Conservation (phyloP, 2,329 filamentous ascomycete species). For the Fusarium miscanthi region DNA sequence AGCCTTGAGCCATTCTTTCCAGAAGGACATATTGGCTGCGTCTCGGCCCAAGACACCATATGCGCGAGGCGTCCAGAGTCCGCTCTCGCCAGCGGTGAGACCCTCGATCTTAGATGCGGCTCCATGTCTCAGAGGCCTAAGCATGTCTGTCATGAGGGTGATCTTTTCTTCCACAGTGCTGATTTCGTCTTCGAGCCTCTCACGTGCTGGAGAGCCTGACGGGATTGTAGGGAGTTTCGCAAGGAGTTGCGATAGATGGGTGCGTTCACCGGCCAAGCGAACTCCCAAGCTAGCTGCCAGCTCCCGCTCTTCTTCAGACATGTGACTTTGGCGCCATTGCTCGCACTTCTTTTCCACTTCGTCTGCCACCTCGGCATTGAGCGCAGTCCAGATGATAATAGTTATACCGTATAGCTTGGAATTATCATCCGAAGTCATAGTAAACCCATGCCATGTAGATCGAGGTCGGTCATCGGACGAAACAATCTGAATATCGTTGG, state of each 20-base stretch:
- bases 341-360: constrained; percentile 86
- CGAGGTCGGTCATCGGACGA: constrained; percentile 93
- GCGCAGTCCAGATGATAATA: constrained; percentile 90
- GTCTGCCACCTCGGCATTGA: constrained; percentile 84
- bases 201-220: constrained; percentile 84
- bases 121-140: constrained; percentile 90
- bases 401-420: constrained; percentile 93
- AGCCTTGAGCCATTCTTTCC: constrained; percentile 98
- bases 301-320: constrained; percentile 91
- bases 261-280: constrained; percentile 85
- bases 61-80: constrained; percentile 93
- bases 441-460: constrained; percentile 99
- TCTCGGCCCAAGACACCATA: constrained; percentile 94
- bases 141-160: constrained; percentile 92
- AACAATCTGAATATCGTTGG: constrained; percentile 96
- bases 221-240: constrained; percentile 82
- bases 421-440: constrained; percentile 94
- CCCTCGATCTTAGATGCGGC: constrained; percentile 98
- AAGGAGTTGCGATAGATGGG: constrained; percentile 88
- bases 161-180: constrained; percentile 98
- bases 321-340: constrained; percentile 84
- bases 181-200: constrained; percentile 91
- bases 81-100: constrained; percentile 92
- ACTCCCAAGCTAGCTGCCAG: constrained; percentile 91
- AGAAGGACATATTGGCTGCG: constrained; percentile 84